These are phyloP conservation scores for Clarkia xantiana DNA, from an alignment of 345 rosid genomes.

Conservation along the genomic window DNA sequence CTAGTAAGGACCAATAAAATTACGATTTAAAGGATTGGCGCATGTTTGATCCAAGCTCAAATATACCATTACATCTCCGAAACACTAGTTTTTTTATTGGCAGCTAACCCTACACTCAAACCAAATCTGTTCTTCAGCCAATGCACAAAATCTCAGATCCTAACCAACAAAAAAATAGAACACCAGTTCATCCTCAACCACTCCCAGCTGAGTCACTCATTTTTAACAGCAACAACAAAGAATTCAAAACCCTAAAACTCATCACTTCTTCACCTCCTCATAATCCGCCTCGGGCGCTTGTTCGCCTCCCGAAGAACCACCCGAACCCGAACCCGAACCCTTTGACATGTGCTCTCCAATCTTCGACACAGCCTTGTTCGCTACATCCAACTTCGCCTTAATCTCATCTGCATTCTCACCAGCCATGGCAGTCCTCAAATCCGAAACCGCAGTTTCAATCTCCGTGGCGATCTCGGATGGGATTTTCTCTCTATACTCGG, in stretches of 20 bases:
- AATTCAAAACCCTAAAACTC: conserved; percentile 6
- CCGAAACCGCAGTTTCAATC: conserved; percentile 60
- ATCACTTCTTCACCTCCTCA: conserved; percentile 72
- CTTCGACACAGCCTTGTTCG: conserved; percentile 81
- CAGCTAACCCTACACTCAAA: too few relatives aligned
- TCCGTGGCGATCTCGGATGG: conserved; percentile 57
- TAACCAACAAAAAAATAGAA: too few relatives aligned
- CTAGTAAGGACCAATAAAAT: too few relatives aligned
- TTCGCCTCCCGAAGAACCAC: conserved; percentile 47
- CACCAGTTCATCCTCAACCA: too few relatives aligned
- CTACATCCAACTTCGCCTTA: conserved; percentile 58
- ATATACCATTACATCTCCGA: too few relatives aligned
- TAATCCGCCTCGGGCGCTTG: conserved; percentile 72
- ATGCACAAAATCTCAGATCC: too few relatives aligned
- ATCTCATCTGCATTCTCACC: conserved; percentile 55
- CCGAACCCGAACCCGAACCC: conserved; percentile 33
- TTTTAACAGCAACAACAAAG: too few relatives aligned
- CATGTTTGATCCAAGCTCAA: too few relatives aligned
- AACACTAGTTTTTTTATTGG: too few relatives aligned
- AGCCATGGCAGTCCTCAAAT: conserved; percentile 44
- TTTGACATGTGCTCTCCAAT: conserved; percentile 67
- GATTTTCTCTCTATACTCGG: conserved; percentile 69
- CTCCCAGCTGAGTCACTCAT: too few relatives aligned
- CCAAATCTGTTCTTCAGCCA: too few relatives aligned
- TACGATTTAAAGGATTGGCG: too few relatives aligned